Base-by-base conservation (phyloP, 495 filamentous ascomycete species). In the Polyplosphaeria fusca region DNA sequence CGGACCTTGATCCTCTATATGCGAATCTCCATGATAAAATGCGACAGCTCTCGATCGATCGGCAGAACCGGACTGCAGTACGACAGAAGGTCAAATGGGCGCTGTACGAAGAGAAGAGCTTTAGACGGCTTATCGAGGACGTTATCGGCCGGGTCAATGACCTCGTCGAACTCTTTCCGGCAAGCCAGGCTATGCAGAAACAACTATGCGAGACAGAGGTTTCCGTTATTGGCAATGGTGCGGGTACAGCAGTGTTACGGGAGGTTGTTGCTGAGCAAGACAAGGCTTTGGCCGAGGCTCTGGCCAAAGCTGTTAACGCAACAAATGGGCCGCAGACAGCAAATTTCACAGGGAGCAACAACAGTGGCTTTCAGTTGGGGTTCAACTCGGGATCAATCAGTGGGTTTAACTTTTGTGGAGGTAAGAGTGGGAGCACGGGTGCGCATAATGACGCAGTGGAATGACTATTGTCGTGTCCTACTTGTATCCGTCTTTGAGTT, bases 101-200 rank as follows among this genome's bases (percentile, higher is more conserved):
- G 22, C 27, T 63, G 40, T 62, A 63, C 41, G 43, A 65, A 42
- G 43, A 56, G 41, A 65, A 65, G 41, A 39, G 28, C 1, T 57
- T 64, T 43, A 46, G 49, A 19, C 37, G 60, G 24, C 55, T 71
- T 0, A 66, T 69, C 26, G 65, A 68, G 40, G 67, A 71, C 37
- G 51, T 69, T 16, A 63, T 26, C 44, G 67, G 59, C 5, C 46
- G 65, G 25, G 62, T 66, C 26, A 40, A 61, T 35, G 55, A 42
- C 23, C 40, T 70, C 5, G 61, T 67, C 18, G 58, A 69, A 38
- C 61, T 70, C 5, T 70, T 69, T 44, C 67, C 61, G 14, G 61
- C 61, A 9, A 43, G 20, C 35, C 55, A 66, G 32, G 45, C 57
- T 45, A 19, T 16, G 11, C 68, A 68, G 52, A 38, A 42, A 19